Evolutionary conservation across 768 basidiomycete genomes (phyloP).

Genomic region (Pseudohyphozyma bogoriensis): DNA sequence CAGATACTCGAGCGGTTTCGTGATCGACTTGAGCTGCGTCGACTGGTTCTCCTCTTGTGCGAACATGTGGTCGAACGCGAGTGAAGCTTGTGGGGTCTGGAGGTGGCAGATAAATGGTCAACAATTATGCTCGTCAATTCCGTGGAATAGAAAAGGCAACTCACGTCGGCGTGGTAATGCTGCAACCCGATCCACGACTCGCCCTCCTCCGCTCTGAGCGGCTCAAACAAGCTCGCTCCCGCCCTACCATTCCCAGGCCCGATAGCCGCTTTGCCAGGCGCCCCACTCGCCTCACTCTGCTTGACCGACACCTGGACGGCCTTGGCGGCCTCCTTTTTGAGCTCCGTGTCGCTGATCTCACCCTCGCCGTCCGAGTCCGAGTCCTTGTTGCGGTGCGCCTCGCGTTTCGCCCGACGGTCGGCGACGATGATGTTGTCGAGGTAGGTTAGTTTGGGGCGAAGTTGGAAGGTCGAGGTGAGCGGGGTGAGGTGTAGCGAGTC

Average conservation of each 20-base stretch:
- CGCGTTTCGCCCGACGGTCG: constrained; percentile 22
- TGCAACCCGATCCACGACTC: constrained; percentile 24
- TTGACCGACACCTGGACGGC: constrained; percentile 29
- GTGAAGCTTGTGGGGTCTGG: neutral
- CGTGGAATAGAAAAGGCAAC: neutral
- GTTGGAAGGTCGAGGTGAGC: constrained; percentile 33
- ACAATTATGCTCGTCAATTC: neutral
- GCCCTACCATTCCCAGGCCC: constrained; percentile 6
- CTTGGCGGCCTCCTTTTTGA: constrained; percentile 25
- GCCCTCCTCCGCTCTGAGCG: constrained; percentile 20
- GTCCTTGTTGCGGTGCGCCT: constrained; percentile 15
- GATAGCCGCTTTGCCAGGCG: constrained; percentile 4
- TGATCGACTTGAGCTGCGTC: too few species aligned
- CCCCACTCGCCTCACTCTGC: constrained; percentile 5
- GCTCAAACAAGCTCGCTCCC: constrained; percentile 20
- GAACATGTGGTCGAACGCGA: neutral
- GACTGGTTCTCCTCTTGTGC: neutral
- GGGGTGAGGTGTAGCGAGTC: constrained; percentile 36
- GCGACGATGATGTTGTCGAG: constrained; percentile 33
- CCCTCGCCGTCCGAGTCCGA: constrained; percentile 29
- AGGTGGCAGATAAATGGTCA: neutral
- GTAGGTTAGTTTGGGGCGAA: constrained; percentile 35
- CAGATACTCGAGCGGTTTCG: too few species aligned
- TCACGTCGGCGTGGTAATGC: constrained; percentile 26
- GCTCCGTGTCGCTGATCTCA: constrained; percentile 28